Evolutionary conservation across 1,284 basidiomycete species (phyloP), one percentile per base, ranked within the genome.

Genomic region (Moesziomyces antarcticus): DNA sequence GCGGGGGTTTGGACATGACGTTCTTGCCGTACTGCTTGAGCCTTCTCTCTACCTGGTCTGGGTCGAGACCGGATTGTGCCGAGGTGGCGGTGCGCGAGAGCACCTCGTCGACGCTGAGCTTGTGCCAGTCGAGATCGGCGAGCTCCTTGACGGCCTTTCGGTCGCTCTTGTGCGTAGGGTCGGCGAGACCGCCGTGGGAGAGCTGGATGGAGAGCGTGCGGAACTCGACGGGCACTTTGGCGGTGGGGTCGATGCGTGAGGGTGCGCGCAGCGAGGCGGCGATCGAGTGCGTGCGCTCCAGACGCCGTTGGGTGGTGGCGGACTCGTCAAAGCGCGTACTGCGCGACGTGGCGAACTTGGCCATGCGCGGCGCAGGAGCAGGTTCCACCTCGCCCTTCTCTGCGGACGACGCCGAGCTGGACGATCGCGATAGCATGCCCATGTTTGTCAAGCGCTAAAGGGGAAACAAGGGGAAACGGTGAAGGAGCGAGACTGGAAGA

Each of bases 41-140:
- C 33, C 88, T 85, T 18, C 88, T 85, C 44, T 86, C 84, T 24
- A 86, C 87, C 76, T 89, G 88, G 1, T 85, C 84, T 0, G 72
- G 60, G 59, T 89, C 89, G 16, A 90, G 84, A 6, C 89, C 89
- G 0, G 45, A 21, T 2, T 50, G 20, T 3, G 59, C 84, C 10
- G 86, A 88, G 21, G 87, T 87, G 25, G 85, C 85, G 41, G 89
- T 85, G 14, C 88, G 85, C 46, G 85, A 85, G 30, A 88, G 85
- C 6, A 86, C 85, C n/a, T 89, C 88, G 1, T 86, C 84, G n/a
- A 78, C 64, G 2, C 85, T 69, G 13, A 89, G 81, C 41, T 80
- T 85, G 71, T 90, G 89, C 88, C 88, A 90, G 59, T 89, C 88
- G 50, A 90, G 85, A 43, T 62, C 63, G 20, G 27, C 33, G 14